Evolutionary conservation across 805 yeast species (phyloP).

Genomic region (Kazachstania taianensis): DNA sequence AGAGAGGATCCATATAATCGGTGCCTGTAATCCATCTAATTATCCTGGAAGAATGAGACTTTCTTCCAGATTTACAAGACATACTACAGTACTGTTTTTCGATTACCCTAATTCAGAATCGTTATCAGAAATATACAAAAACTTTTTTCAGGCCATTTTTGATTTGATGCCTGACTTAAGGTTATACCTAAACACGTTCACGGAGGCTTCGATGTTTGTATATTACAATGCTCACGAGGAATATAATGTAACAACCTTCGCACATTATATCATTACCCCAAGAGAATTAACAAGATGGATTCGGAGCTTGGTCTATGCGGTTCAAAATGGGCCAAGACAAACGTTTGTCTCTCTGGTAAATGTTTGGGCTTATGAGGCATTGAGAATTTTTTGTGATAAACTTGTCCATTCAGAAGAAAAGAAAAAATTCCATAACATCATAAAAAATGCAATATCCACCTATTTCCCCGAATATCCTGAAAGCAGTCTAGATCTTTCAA

Average conservation of each 20-base stretch:
- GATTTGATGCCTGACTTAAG: constrained; percentile 50
- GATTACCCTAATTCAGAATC: constrained; percentile 68
- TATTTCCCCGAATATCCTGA: constrained; percentile 41
- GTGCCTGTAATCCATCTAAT: constrained; percentile 87
- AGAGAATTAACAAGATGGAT: constrained; percentile 87
- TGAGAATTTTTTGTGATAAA: constrained; percentile 69
- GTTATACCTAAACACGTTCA: constrained; percentile 42
- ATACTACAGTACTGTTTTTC: constrained; percentile 54
- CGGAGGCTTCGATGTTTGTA: constrained; percentile 57
- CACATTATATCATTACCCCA: constrained; percentile 75
- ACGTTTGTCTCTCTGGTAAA: constrained; percentile 40
- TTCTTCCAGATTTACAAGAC: constrained; percentile 54
- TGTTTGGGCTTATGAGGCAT: constrained; percentile 74
- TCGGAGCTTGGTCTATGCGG: constrained; percentile 55
- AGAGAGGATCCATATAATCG: constrained; percentile 69
- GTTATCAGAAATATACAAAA: constrained; percentile 52
- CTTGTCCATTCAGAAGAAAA: constrained; percentile 40
- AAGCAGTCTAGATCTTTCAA: constrained; percentile 31
- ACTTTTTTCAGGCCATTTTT: constrained; percentile 48
- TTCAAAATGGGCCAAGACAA: constrained; percentile 30
- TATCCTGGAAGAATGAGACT: constrained; percentile 64
- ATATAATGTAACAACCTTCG: constrained; percentile 33
- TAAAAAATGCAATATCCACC: constrained; percentile 26
- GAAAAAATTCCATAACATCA: constrained; percentile 37
- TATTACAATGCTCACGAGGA: constrained; percentile 36